Evolutionary conservation across 1,284 basidiomycete species (phyloP).

Genomic region (Sporisorium iseilematis-ciliati): DNA sequence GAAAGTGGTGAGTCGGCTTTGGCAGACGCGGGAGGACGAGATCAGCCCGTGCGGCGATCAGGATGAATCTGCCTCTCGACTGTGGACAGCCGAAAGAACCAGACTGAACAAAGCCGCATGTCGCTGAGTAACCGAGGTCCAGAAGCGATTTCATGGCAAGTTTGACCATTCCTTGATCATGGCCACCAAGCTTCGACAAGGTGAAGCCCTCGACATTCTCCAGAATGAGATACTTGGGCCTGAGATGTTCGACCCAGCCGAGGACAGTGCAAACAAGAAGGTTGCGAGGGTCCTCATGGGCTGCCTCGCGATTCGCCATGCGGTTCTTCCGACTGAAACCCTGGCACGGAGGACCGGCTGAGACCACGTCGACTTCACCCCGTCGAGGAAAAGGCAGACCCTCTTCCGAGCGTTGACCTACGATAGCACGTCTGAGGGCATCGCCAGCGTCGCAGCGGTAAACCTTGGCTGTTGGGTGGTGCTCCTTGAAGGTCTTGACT

Average conservation of each 20-base stretch:
- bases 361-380: constrained; percentile 35
- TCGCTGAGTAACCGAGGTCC: constrained; percentile 26
- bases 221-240: constrained; percentile 29
- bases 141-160: constrained; percentile 20
- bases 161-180: constrained; percentile 28
- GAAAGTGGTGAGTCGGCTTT: constrained; percentile 26
- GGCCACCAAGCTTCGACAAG: constrained; percentile 18
- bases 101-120: constrained; percentile 29
- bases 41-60: constrained; percentile 19
- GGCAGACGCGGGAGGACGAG: constrained; percentile 29
- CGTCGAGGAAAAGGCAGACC: constrained; percentile 11
- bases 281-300: constrained; percentile 31
- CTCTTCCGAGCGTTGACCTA: neutral
- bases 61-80: constrained; percentile 24
- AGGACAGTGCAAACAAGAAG: constrained; percentile 33
- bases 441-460: constrained; percentile 29
- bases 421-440: constrained; percentile 16
- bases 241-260: constrained; percentile 37
- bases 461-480: constrained; percentile 22
- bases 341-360: constrained; percentile 44
- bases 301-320: constrained; percentile 11
- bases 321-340: constrained; percentile 36
- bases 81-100: constrained; percentile 39
- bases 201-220: constrained; percentile 47
- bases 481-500: constrained; percentile 20